Evolutionary conservation across 2,329 filamentous ascomycete genomes (phyloP), one percentile per base, ranked within the genome.

Genomic region (Fusarium miscanthi): DNA sequence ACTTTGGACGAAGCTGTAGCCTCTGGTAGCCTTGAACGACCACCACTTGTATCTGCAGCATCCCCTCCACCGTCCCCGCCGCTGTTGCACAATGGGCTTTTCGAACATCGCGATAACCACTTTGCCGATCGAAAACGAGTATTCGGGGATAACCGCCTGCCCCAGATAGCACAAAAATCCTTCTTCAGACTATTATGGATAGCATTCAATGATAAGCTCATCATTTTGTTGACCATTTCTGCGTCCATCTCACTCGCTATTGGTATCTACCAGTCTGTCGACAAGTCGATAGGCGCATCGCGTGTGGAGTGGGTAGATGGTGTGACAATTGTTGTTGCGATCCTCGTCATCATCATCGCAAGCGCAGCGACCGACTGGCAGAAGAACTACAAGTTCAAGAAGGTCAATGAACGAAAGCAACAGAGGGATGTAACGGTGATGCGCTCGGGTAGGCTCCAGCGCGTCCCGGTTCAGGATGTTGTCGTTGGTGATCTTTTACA

Each of bases 291-390:
- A 9, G 83, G 80, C 43, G 78, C 82, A 42, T 84, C 89, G 10
- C 87, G 87, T 40, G 90, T 94, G 17, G 91, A 94, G 79, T 95
- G 93, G 93, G 91, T 94, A 9, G 93, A 95, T 81, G 93, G 93
- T 71, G 90, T 94, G 16, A 93, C 93, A 12, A 94, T 95, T 71
- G 90, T 94, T 46, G 88, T 92, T 27, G 93, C 93, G 56, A 93
- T 95, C 67, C 79, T 91, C 21, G 91, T 95, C 70, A 93, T 95
- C 51, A 91, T 94, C 7, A 81, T 92, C 25, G 93, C 94, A 25
- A 93, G 92, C 68, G 92, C 93, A n/a, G 83, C 91, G 38, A 95
- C 94, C 73, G 93, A 95, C 78, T 95, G 90, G 87, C 93, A 95
- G 77, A 94, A 94, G 80, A 93, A 94, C 79, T 87, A 91, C 49